These are phyloP conservation scores for Clonostachys rosea DNA, from an alignment of 2,329 filamentous ascomycete genomes.

Conservation along the genomic window DNA sequence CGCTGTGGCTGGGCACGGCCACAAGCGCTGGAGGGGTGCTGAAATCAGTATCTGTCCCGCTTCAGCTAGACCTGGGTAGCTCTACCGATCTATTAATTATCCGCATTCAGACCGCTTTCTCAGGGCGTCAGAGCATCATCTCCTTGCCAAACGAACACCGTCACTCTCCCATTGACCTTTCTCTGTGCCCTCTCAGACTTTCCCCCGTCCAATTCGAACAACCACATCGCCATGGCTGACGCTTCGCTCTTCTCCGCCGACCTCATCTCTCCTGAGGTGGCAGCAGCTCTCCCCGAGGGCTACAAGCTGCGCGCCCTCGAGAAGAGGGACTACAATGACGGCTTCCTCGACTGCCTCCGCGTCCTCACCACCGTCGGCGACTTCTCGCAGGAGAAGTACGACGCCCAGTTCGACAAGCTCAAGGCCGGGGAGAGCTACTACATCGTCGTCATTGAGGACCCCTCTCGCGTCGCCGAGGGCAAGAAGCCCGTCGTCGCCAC, in stretches of 20 bases:
- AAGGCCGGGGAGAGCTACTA: conserved; percentile 73
- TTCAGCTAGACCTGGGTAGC: no score
- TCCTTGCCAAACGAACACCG: no score
- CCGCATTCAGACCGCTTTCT: no score
- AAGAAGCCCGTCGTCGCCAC: conserved; percentile 76
- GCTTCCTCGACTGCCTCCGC: conserved; percentile 86
- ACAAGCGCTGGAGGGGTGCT: no score
- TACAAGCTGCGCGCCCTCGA: conserved; percentile 81
- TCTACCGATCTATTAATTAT: no score
- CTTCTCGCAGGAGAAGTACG: conserved; percentile 69
- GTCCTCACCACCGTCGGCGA: conserved; percentile 93
- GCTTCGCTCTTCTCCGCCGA: conserved; percentile 67
- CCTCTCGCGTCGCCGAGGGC: conserved; percentile 24
- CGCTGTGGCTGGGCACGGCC: no score
- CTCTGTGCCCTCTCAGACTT: no score
- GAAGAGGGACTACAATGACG: conserved; percentile 70
- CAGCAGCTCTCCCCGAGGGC: conserved; percentile 67
- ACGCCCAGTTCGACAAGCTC: conserved; percentile 80
- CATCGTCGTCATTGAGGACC: conserved; percentile 80
- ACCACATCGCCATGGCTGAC: conserved; percentile 1
- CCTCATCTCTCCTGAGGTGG: conserved; percentile 74
- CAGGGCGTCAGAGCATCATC: no score
- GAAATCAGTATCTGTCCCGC: no score
- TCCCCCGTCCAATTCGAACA: neutral
- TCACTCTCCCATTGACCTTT: no score